Percentiles rank a stretch among this genome's conserved stretches.
Evolutionary conservation across 805 yeast species (phyloP).

Genomic region (Zygosaccharomyces gambellarensis): DNA sequence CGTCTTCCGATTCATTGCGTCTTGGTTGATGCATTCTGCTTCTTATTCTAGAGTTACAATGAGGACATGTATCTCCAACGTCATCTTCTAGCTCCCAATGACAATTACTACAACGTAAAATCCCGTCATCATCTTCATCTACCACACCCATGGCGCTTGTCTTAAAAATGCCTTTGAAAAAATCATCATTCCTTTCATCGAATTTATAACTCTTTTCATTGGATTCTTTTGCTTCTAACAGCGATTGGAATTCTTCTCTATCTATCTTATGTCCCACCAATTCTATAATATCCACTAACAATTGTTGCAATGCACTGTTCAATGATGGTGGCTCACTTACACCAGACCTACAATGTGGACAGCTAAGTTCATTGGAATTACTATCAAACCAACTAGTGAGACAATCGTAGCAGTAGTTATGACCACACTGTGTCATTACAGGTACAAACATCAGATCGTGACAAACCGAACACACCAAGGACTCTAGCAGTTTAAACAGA

Average conservation of each 20-base stretch:
- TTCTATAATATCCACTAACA: constrained; percentile 40
- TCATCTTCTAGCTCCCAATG: constrained; percentile 63
- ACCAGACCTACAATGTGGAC: constrained; percentile 61
- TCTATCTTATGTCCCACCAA: constrained; percentile 32
- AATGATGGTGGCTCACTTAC: constrained; percentile 47
- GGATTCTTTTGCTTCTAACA: constrained; percentile 19
- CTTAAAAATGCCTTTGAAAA: constrained; percentile 51
- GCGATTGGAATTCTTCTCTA: constrained; percentile 12
- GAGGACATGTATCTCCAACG: constrained; percentile 58
- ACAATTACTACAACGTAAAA: constrained; percentile 67
- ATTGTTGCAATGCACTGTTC: constrained; percentile 49
- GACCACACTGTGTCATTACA: constrained; percentile 62
- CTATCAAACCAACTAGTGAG: constrained; percentile 55
- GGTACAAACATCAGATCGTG: constrained; percentile 67
- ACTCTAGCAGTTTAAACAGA: constrained; percentile 24
- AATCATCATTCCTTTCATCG: constrained; percentile 28
- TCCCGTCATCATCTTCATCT: constrained; percentile 60
- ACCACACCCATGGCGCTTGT: constrained; percentile 46
- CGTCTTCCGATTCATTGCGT: constrained; percentile 2
- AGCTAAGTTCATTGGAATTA: constrained; percentile 42
- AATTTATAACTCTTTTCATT: constrained; percentile 13
- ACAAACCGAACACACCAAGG: constrained; percentile 54
- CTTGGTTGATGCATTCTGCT: constrained; percentile 15
- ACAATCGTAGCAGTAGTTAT: constrained; percentile 66
- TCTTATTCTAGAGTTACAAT: constrained; percentile 56